Evolutionary conservation across 495 filamentous ascomycete species (phyloP).

Genomic region (Usnea hakonensis): DNA sequence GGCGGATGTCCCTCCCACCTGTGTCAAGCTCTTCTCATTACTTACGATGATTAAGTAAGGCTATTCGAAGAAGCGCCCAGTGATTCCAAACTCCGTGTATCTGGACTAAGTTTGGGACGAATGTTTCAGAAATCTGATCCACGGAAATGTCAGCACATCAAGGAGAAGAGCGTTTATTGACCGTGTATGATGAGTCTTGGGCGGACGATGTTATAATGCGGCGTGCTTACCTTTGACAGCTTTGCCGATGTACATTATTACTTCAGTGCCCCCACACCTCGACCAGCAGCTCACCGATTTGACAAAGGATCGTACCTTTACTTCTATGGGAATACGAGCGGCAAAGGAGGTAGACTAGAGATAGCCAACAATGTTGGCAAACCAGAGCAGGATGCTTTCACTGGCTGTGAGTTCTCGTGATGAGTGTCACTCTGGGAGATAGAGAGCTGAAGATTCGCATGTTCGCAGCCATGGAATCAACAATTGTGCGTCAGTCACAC

Average conservation of each 20-base stretch:
- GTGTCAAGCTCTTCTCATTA: too few relatives aligned
- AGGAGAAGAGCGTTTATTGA: conserved; percentile 71
- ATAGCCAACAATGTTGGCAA: conserved; percentile 82
- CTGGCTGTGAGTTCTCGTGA: conserved; percentile 54
- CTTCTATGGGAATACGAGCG: conserved; percentile 65
- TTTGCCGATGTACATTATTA: conserved; percentile 89
- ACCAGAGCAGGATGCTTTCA: conserved; percentile 82
- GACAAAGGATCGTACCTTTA: conserved; percentile 86
- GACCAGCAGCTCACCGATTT: conserved; percentile 75
- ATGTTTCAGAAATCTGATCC: not conserved
- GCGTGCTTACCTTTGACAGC: conserved; percentile 36
- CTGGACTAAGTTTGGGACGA: not conserved
- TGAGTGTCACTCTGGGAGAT: not conserved
- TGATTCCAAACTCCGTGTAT: not conserved
- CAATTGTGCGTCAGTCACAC: conserved; percentile 44
- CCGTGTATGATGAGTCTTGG: conserved; percentile 59
- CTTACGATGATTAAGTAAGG: too few relatives aligned
- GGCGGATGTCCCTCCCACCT: too few relatives aligned
- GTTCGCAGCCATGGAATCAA: conserved; percentile 19
- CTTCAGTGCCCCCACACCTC: conserved; percentile 62
- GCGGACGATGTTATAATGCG: conserved; percentile 8
- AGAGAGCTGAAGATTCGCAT: conserved; percentile 19
- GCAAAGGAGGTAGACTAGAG: conserved; percentile 65
- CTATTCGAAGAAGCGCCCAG: not conserved
- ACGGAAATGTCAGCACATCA: conserved; percentile 61